phyloP scores from a whole-genome alignment of 2,329 filamentous ascomycete species.

The Zymoseptoria ardabiliae region DNA sequence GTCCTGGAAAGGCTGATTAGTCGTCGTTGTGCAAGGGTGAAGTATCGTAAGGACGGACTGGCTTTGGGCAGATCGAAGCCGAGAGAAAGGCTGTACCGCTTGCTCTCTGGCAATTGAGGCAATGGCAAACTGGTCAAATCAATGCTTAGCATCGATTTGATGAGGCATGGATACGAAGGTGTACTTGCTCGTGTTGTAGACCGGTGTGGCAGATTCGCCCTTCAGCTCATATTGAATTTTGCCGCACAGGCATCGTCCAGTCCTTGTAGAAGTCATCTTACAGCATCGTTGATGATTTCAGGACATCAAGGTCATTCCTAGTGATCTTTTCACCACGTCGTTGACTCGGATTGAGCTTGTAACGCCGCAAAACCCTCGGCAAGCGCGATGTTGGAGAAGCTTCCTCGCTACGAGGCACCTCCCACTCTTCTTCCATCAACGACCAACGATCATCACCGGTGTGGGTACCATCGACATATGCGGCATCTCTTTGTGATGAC shows the following conservation, averaged over 20 bases:
- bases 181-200: slow-evolving; percentile 29
- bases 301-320: neutral
- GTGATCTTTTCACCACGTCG: neutral
- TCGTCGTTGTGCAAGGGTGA: neutral
- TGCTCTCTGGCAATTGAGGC: slow-evolving; percentile 42
- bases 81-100: slow-evolving; percentile 16
- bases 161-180: no score
- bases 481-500: neutral
- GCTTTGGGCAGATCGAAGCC: slow-evolving; percentile 26
- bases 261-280: slow-evolving; percentile 4
- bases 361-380: neutral
- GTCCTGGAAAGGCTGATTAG: slow-evolving; percentile 20
- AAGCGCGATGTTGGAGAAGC: neutral
- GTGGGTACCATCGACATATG: neutral
- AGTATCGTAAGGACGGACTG: slow-evolving; percentile 15
- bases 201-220: slow-evolving; percentile 33
- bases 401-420: neutral
- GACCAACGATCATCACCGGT: neutral
- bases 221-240: slow-evolving; percentile 39
- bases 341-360: neutral
- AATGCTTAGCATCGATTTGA: neutral
- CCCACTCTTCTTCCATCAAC: neutral
- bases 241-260: slow-evolving; percentile 38
- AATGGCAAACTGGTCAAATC: slow-evolving; percentile 36
- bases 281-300: slow-evolving; percentile 8